Base-by-base conservation (phyloP, 257 asterid genomes). In the Salvia splendens region DNA sequence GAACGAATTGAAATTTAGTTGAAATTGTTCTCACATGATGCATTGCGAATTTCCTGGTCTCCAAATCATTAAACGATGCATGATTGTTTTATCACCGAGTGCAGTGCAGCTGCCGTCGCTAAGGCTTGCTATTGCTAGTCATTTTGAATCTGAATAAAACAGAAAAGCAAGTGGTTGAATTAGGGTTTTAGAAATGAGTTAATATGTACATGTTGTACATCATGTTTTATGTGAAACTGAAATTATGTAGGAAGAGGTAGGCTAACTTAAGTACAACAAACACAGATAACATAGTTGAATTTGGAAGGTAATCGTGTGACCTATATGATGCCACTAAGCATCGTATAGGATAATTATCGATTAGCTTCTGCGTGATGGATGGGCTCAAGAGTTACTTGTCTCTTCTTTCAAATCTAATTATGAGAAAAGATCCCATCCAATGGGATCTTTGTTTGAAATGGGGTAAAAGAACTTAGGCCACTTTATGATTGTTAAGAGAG, bases 361-460 rank as follows among this genome's bases (percentile, higher is more conserved):
- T 14, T 61, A 68, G 59, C 42, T 30, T 56, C 28, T 5, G 32
- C 0, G 2, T 2, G 38, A 24, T 14, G 40, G 65, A 17, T 72
- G 49, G 50, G 5, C 43, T 1, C 45, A 46, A 28, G 0, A 10
- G 50, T 60, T 12, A 10, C 11, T 49, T 65, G 15, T 66, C 65
- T 53, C 36, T 30, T 69, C 69, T 66, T 75, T 11, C 61, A 47
- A 46, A 47, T 6, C 8, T 5, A 35, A 33, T 50, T 30, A 16
- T 9, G 61, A 68, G 57, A 15, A 45, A 20, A 33, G n/a, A 30
- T 32, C 16, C 32, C 64, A 17, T 38, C 33, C 69, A 50, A 33
- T 7, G 32, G 20, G 40, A 10, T 38, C 58, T 54, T 45, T 57
- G 38, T 20, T 51, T 64, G 69, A 51, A 62, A 51, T 47, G 70